phyloP scores from a whole-genome alignment of 345 rosid species.

The Gossypium mustelinum region DNA sequence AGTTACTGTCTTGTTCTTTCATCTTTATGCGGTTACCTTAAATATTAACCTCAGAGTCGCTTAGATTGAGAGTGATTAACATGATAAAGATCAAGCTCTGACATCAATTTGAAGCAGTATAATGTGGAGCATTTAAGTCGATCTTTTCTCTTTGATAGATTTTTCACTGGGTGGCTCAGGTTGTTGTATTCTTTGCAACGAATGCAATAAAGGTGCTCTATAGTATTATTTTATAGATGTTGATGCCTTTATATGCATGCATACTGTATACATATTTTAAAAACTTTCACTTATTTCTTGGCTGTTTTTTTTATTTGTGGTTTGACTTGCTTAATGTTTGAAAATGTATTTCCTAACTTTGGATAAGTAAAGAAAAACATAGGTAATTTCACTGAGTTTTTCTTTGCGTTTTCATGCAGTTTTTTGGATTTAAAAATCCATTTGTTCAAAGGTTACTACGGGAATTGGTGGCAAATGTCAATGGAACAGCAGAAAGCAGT shows the following conservation, averaged over 20 bases:
- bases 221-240: background rate
- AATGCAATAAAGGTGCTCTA: background rate
- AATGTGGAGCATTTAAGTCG: background rate
- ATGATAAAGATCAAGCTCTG: background rate
- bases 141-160: background rate
- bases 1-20: background rate
- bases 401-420: constrained; percentile 44
- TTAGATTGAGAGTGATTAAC: constrained; percentile 3
- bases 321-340: background rate
- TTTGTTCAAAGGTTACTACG: constrained; percentile 81
- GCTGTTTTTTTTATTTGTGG: background rate
- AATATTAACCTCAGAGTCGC: background rate
- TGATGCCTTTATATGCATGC: background rate
- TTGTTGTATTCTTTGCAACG: background rate
- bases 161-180: background rate
- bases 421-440: constrained; percentile 80
- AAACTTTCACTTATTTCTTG: background rate
- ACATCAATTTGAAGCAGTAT: background rate
- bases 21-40: background rate
- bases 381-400: constrained; percentile 8
- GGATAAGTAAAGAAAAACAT: background rate
- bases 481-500: constrained; percentile 42
- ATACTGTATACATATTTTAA: background rate
- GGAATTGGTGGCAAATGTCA: constrained; percentile 63
- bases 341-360: constrained; percentile 1